These are phyloP conservation scores for Mortierella hygrophila DNA, from an alignment of 192 early-diverging fungal species.

Conservation along the genomic window DNA sequence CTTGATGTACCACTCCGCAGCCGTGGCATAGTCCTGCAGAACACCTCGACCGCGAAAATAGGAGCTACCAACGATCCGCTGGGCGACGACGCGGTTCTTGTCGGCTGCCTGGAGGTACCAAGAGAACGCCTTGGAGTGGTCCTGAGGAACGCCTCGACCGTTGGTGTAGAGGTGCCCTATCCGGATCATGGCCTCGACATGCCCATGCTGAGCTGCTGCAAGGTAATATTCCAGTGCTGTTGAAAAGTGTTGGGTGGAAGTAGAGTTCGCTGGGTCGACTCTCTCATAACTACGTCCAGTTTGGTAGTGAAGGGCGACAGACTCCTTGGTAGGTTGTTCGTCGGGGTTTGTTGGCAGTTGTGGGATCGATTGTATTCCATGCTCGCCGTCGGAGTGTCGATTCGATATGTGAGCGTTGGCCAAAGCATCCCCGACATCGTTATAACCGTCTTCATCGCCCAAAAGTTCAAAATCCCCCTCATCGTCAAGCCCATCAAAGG, in stretches of 20 bases:
- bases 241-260: neutral
- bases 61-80: neutral
- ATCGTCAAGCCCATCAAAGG: neutral
- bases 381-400: neutral
- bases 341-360: neutral
- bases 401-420: neutral
- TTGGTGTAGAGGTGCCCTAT: neutral
- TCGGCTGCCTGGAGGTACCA: slow-evolving; percentile 1
- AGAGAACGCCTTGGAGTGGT: neutral
- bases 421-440: neutral
- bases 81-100: neutral
- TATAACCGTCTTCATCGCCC: neutral
- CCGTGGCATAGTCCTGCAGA: neutral
- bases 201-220: neutral
- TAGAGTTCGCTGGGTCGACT: neutral
- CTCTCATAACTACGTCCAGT: neutral
- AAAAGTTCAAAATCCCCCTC: neutral
- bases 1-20: neutral
- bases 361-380: neutral
- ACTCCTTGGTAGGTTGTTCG: neutral
- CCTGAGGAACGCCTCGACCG: neutral
- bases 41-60: neutral
- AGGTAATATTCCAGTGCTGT: neutral
- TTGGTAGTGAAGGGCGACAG: neutral
- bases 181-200: neutral